phyloP scores from a whole-genome alignment of 2,329 filamentous ascomycete genomes.

The Fusarium odoratissimum region DNA sequence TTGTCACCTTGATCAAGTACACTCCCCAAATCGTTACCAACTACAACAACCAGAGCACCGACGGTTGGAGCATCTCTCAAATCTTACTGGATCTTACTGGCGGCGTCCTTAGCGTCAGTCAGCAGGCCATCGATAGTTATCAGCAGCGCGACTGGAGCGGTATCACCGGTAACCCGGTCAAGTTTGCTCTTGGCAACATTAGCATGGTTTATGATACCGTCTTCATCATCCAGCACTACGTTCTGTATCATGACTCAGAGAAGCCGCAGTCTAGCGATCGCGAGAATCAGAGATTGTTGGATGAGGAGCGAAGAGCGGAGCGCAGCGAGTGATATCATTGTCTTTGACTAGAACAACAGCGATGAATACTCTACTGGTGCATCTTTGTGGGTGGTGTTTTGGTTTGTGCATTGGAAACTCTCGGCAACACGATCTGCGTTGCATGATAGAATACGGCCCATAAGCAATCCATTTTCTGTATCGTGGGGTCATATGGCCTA shows the following conservation, averaged over 20 bases:
- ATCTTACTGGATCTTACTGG: constrained; percentile 87
- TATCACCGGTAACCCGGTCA: constrained; percentile 90
- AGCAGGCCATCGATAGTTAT: constrained; percentile 87
- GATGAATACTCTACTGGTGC: background rate
- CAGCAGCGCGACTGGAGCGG: constrained; percentile 90
- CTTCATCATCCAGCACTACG: constrained; percentile 90
- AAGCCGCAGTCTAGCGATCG: constrained; percentile 12
- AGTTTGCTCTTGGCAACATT: constrained; percentile 86
- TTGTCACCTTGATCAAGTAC: constrained; percentile 92
- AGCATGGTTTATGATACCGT: constrained; percentile 87
- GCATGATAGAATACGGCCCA: constrained; percentile 1
- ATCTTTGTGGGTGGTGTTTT: background rate
- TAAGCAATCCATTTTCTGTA: background rate
- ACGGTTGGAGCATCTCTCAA: constrained; percentile 87
- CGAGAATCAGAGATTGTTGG: constrained; percentile 44
- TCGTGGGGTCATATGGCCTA: background rate
- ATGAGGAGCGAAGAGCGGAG: constrained; percentile 46
- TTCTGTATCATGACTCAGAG: constrained; percentile 68
- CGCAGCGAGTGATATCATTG: background rate
- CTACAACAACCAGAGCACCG: constrained; percentile 84
- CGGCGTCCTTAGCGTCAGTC: constrained; percentile 82
- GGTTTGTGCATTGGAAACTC: constrained; percentile 13
- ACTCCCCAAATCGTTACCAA: constrained; percentile 87
- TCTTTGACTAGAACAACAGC: background rate
- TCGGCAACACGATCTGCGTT: constrained; percentile 1